Percentiles rank a stretch among this genome's conserved stretches.
phyloP scores from a whole-genome alignment of 345 rosid genomes.

The Fremontodendron californicum region DNA sequence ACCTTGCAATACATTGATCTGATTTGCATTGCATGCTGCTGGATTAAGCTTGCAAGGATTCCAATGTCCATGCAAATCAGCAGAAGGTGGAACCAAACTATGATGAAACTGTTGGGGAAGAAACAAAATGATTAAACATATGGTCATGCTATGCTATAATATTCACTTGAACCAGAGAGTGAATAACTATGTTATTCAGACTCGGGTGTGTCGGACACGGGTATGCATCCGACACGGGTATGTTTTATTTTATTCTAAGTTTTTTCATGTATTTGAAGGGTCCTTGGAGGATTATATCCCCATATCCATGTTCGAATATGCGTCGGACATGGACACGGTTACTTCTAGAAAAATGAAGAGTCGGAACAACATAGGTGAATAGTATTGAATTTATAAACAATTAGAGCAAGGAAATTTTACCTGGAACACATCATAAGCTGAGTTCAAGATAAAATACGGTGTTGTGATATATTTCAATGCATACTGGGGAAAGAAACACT shows the following conservation, averaged over 20 bases:
- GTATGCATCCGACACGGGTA: no score
- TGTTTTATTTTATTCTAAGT: no score
- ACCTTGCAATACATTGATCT: conserved; percentile 70
- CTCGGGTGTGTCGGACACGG: no score
- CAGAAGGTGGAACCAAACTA: conserved; percentile 74
- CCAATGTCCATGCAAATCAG: conserved; percentile 72
- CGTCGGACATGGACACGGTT: no score
- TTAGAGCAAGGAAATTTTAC: conserved; percentile 29
- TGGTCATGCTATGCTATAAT: neutral
- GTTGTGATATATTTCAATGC: conserved; percentile 53
- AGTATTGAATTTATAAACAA: neutral
- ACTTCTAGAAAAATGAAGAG: no score
- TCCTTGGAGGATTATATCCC: no score
- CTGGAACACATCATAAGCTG: conserved; percentile 93
- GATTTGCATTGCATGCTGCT: conserved; percentile 49
- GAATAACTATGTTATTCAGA: no score
- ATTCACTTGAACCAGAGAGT: neutral
- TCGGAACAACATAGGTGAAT: no score
- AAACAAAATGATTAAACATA: neutral
- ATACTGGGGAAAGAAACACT: conserved; percentile 94
- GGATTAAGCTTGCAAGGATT: conserved; percentile 64
- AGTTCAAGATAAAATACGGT: conserved; percentile 76
- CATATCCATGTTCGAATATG: no score
- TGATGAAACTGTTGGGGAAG: conserved; percentile 58
- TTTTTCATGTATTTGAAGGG: no score